Evolutionary conservation across 371 early-diverging fungal genomes (phyloP).

Genomic region (Phascolomyces articulosus): DNA sequence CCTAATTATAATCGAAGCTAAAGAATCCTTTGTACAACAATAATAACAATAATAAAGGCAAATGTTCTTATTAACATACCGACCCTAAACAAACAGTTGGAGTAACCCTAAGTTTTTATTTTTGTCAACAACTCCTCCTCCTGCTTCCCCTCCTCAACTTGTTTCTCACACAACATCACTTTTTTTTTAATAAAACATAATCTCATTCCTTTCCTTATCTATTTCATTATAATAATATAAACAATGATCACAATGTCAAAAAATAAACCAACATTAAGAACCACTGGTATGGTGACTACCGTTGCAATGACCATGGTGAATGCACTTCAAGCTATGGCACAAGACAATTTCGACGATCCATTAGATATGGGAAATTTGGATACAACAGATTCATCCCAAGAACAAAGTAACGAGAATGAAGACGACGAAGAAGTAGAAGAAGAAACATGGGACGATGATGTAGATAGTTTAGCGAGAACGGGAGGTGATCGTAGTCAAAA

Average conservation of each 20-base stretch:
- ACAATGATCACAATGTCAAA: background rate
- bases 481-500: too few relatives aligned
- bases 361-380: background rate
- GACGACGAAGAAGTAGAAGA: conserved; percentile 6
- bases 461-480: background rate
- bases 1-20: too few relatives aligned
- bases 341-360: background rate
- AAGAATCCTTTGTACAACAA: too few relatives aligned
- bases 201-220: conserved; percentile 1
- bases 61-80: background rate
- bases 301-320: background rate
- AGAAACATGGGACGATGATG: conserved; percentile 3
- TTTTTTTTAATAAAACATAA: background rate
- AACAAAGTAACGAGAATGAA: background rate
- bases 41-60: too few relatives aligned
- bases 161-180: background rate
- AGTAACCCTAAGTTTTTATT: too few relatives aligned
- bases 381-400: background rate
- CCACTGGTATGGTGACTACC: background rate
- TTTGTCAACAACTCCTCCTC: too few relatives aligned
- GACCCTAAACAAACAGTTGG: too few relatives aligned
- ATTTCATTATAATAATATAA: background rate
- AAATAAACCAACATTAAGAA: background rate
- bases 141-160: background rate
- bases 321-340: background rate